Base-by-base conservation (phyloP, 768 basidiomycete genomes). In the Paxillus rubicundulus region DNA sequence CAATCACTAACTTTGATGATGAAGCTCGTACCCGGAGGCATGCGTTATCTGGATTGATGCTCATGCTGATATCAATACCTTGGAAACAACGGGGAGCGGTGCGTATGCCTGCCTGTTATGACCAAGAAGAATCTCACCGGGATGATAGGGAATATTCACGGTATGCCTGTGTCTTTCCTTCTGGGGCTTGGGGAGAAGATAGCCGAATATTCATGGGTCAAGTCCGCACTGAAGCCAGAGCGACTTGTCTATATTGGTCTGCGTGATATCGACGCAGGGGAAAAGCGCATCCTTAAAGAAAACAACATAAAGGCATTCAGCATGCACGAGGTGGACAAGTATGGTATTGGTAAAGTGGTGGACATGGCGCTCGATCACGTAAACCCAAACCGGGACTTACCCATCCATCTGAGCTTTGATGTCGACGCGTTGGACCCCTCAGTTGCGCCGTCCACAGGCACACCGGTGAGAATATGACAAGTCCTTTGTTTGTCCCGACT, bases 31-130 rank as follows among this genome's bases (percentile, higher is more conserved):
- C 64, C 86, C 89, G 12, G 82, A 92, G 27, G 85, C 89, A 20
- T 90, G 91, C 66, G 86, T 99, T 33, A 75, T 99, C 55, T 98
- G 97, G 97, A 77, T 98, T 53, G 97, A 99, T 66, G 97, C 97
- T 3, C 97, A 98, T 62, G 88, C 93, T 17, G 97, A 98, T 67
- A 92, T 99, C 74, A 98, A 99, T 71, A 97, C 95, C 6, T 73
- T 80, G 10, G 82, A 87, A 50, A 83, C 89, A 14, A 94, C 94
- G 17, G 85, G 74, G 39, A 84, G 87, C 60, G 87, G 87, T 82
- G 65, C 50, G 73, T 62, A 33, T 41, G 8, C 33, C 50, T 36
- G 38, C 49, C 34, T 24, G 17, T 30, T 10, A 17, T 39, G 36
- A 10, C 27, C 36, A 49, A 24, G 56, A 54, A 8, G 10, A 2